Evolutionary conservation across 495 filamentous ascomycete species (phyloP), one percentile per base, ranked within the genome.

Genomic region (Talaromyces trachyspermus): DNA sequence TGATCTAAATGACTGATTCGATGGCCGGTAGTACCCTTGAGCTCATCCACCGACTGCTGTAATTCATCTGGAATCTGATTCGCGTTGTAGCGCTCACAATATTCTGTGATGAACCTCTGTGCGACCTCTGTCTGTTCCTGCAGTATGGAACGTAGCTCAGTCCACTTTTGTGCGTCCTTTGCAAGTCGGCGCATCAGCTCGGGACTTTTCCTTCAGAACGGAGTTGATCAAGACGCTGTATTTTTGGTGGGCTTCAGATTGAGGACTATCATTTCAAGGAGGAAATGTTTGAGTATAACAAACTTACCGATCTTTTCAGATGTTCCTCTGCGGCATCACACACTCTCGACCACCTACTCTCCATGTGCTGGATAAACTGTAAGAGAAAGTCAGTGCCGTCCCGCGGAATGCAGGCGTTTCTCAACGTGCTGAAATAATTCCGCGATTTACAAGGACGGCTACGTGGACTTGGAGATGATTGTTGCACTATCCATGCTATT

Each of bases 1-100:
- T 54, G 55, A 15, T 58, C 55, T 12, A 58, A 32, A 20, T 52
- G 54, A 38, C 49, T 45, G 37, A 58, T 55, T 19, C 51, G 55
- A 29, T 18, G 25, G 2, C 40, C 43, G 5, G 52, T 45, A 2
- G 53, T 49, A 17, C 22, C 35, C 15, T 52, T 46, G 6, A 58
- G 27, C 4, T 46, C 46, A 35, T 50, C 8, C n/a, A 58, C 52
- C 3, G 30, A 49, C 11, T 51, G 22, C 42, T 45, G 42, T 10
- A 45, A 18, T 5, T 45, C 29, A 3, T 33, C n/a, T 18, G 42
- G 25, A 12, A 29, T 9, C 7, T 15, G 42, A 18, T 33, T 32
- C 18, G 25, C 42, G 23, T 50, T 49, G 24, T 55, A 52, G 19
- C 47, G 42, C 19, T 55, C 36, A 38, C 43, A 51, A 29, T 58